Evolutionary conservation across 1,139 yeast species (phyloP).

Genomic region (Dujonia santamariae): DNA sequence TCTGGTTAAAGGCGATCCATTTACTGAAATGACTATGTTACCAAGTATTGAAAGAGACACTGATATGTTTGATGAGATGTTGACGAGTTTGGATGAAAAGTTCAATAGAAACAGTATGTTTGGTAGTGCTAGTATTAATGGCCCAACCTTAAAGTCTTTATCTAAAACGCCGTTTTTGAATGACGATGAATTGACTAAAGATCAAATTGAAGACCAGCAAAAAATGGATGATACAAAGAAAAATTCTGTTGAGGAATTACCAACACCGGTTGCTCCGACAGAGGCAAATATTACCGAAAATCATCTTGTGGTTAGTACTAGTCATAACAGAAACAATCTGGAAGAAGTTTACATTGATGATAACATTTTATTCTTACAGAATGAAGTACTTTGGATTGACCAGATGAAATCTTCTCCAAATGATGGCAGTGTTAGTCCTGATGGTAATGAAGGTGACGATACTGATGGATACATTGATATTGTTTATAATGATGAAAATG

Average conservation of each 20-base stretch:
- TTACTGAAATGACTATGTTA: constrained; percentile 16
- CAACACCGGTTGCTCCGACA: background rate
- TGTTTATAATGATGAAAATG: constrained; percentile 17
- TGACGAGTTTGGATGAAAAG: constrained; percentile 26
- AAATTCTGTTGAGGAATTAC: constrained; percentile 1
- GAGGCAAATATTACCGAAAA: background rate
- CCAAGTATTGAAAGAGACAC: constrained; percentile 34
- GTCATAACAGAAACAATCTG: constrained; percentile 9
- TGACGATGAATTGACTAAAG: constrained; percentile 44
- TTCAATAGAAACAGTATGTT: constrained; percentile 17
- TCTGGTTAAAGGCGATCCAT: background rate
- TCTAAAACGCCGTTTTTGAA: constrained; percentile 36
- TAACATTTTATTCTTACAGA: constrained; percentile 29
- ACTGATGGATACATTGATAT: constrained; percentile 9
- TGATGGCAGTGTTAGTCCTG: background rate
- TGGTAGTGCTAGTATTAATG: constrained; percentile 5
- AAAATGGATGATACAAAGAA: constrained; percentile 21
- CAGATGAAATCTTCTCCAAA: constrained; percentile 1
- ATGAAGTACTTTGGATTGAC: constrained; percentile 28
- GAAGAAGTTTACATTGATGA: constrained; percentile 34
- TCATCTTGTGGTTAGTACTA: background rate
- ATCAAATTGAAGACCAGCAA: constrained; percentile 42
- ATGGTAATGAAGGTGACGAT: constrained; percentile 2
- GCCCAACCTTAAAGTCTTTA: no score
- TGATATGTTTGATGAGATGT: constrained; percentile 32